phyloP scores from a whole-genome alignment of 768 basidiomycete genomes.

The Mycena polygramma region DNA sequence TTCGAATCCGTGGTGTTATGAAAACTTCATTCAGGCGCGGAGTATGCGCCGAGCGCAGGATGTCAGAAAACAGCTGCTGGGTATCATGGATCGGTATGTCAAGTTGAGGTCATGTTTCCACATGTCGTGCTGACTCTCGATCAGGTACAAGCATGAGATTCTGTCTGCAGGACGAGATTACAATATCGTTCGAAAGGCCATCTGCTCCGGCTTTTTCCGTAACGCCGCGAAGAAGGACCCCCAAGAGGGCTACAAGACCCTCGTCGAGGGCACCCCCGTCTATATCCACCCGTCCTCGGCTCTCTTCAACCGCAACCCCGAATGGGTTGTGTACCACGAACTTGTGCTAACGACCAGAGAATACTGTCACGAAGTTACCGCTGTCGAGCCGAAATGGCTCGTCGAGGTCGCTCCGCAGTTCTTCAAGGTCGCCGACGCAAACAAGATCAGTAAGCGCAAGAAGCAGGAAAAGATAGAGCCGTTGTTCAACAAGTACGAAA shows the following conservation, averaged over 20 bases:
- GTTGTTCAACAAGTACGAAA: slow-evolving; percentile 94
- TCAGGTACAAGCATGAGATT: slow-evolving; percentile 96
- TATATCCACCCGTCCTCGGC: slow-evolving; percentile 98
- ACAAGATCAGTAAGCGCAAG: slow-evolving; percentile 98
- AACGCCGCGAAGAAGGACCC: slow-evolving; percentile 99
- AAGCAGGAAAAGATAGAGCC: slow-evolving; percentile 98
- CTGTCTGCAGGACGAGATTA: slow-evolving; percentile 92
- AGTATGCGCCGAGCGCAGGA: slow-evolving; percentile 98
- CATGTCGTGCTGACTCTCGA: not conserved
- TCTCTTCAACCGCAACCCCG: slow-evolving; percentile 95
- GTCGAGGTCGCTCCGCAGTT: slow-evolving; percentile 98
- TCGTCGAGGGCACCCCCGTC: slow-evolving; percentile 98
- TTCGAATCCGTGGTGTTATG: slow-evolving; percentile 99
- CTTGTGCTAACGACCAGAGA: slow-evolving; percentile 96
- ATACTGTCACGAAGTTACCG: slow-evolving; percentile 93
- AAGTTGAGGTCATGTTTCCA: not conserved
- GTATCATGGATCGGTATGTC: slow-evolving; percentile 96
- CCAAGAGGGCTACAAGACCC: slow-evolving; percentile 98
- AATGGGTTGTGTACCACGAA: slow-evolving; percentile 97
- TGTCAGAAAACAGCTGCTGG: slow-evolving; percentile 95
- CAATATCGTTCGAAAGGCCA: slow-evolving; percentile 93
- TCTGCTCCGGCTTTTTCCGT: slow-evolving; percentile 97
- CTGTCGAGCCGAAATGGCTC: slow-evolving; percentile 98
- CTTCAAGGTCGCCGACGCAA: slow-evolving; percentile 98
- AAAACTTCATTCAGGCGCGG: slow-evolving; percentile 98